Evolutionary conservation across 495 filamentous ascomycete species (phyloP).

Genomic region (Penicillium odoratum): DNA sequence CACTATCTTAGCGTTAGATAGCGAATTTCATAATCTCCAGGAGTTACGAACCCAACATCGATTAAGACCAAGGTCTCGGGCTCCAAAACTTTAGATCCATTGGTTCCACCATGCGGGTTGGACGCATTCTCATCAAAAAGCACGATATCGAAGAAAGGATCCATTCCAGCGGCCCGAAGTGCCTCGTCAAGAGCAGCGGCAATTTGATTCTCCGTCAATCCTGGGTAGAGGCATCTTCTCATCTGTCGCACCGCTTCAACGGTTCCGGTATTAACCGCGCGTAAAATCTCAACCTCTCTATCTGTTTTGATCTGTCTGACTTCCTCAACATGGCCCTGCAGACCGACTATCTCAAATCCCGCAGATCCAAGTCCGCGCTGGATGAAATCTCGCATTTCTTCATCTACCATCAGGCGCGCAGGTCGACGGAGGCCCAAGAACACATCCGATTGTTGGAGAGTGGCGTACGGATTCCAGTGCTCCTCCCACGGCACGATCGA

Average conservation of each 20-base stretch:
- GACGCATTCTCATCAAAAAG: slow-evolving; percentile 57
- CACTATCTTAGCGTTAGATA: slow-evolving; percentile 29
- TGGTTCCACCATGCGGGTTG: slow-evolving; percentile 54
- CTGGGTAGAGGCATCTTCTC: slow-evolving; percentile 51
- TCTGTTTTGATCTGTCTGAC: slow-evolving; percentile 52
- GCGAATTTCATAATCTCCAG: too few relatives aligned
- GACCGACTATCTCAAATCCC: slow-evolving; percentile 49
- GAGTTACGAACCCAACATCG: slow-evolving; percentile 49
- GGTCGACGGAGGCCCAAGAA: slow-evolving; percentile 17
- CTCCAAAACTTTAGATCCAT: slow-evolving; percentile 47
- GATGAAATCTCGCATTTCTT: slow-evolving; percentile 59
- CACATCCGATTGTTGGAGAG: slow-evolving; percentile 36
- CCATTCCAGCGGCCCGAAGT: slow-evolving; percentile 45
- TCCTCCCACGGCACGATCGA: slow-evolving; percentile 55
- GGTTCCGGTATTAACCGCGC: slow-evolving; percentile 58
- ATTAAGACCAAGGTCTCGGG: slow-evolving; percentile 54
- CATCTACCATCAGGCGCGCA: slow-evolving; percentile 54
- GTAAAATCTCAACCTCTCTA: slow-evolving; percentile 49
- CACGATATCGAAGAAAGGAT: slow-evolving; percentile 58
- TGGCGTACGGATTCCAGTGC: slow-evolving; percentile 57
- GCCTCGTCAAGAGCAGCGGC: slow-evolving; percentile 48
- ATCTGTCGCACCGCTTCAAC: slow-evolving; percentile 55
- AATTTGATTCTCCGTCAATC: slow-evolving; percentile 53
- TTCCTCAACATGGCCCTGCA: slow-evolving; percentile 47
- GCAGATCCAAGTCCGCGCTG: slow-evolving; percentile 44